A percentile compares a stretch with the other conserved stretches of the same genome.
phyloP scores from a whole-genome alignment of 2,329 filamentous ascomycete genomes.

The Fusarium sp. region DNA sequence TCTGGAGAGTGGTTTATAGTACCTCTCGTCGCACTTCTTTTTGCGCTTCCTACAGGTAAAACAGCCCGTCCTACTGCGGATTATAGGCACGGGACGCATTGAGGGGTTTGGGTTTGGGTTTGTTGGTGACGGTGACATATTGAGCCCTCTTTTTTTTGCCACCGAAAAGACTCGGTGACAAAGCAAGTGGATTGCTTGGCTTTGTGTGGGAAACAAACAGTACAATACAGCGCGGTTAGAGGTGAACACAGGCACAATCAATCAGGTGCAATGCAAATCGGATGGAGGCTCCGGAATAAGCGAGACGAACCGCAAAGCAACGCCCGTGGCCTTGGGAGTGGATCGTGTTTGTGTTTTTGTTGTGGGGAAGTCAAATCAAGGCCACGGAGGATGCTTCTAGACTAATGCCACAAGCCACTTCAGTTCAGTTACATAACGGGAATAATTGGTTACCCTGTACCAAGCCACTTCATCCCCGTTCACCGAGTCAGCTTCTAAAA shows the following conservation, averaged over 20 bases:
- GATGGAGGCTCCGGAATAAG: conserved; percentile 38
- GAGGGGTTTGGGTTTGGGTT: conserved; percentile 14
- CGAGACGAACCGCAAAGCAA: conserved; percentile 4
- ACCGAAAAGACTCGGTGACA: conserved; percentile 9
- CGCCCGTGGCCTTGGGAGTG: conserved; percentile 19
- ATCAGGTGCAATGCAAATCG: conserved; percentile 27
- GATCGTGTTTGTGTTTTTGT: conserved; percentile 28
- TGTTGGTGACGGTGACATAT: conserved; percentile 14
- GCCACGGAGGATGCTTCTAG: conserved; percentile 14
- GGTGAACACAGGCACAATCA: not conserved
- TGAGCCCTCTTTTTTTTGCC: conserved; percentile 6
- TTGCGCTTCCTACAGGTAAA: conserved; percentile 64
- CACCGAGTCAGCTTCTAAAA: conserved; percentile 17
- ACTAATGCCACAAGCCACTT: not conserved
- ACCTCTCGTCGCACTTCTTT: conserved; percentile 64
- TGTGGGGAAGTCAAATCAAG: conserved; percentile 35
- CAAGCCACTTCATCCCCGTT: not conserved
- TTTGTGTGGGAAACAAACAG: not conserved
- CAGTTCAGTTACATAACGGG: not conserved
- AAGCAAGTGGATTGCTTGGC: not conserved
- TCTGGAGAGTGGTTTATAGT: not conserved
- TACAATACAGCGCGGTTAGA: conserved; percentile 25
- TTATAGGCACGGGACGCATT: conserved; percentile 51
- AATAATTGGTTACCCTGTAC: conserved; percentile 29
- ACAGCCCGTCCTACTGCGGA: conserved; percentile 56